A percentile compares a stretch with the other conserved stretches of the same genome.
phyloP scores from a whole-genome alignment of 306 rosid species.

The Lagenaria siceraria region DNA sequence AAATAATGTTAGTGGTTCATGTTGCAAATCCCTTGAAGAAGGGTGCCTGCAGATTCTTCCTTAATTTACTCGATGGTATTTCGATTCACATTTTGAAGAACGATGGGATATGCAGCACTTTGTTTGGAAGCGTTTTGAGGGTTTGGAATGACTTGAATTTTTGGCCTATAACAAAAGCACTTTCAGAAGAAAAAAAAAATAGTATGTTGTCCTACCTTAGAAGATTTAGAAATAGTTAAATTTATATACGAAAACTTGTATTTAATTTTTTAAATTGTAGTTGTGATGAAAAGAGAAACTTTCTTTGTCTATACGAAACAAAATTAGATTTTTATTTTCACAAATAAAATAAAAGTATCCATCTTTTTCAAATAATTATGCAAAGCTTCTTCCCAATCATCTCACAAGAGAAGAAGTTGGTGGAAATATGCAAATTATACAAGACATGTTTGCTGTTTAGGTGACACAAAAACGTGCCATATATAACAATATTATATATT shows the following conservation, averaged over 20 bases:
- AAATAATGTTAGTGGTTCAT: neutral
- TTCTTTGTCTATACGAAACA: no score
- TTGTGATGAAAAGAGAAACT: no score
- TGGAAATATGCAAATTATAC: conserved; percentile 17
- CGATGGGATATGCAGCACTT: neutral
- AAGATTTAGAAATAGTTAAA: no score
- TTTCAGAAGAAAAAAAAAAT: no score
- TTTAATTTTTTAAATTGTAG: no score
- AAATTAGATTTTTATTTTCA: neutral
- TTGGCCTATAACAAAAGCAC: no score
- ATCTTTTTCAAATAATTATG: neutral
- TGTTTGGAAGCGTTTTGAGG: neutral
- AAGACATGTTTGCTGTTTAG: conserved; percentile 37
- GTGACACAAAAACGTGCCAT: conserved; percentile 37
- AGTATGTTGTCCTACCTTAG: no score
- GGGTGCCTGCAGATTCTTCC: neutral
- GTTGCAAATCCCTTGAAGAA: conserved; percentile 5
- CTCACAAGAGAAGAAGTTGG: conserved; percentile 6
- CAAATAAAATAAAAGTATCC: neutral
- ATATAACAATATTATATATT: neutral
- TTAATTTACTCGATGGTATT: neutral
- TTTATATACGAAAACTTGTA: no score
- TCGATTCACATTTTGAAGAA: neutral
- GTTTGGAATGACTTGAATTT: no score
- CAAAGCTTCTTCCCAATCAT: conserved; percentile 6